Evolutionary conservation across 1,284 basidiomycete species (phyloP).

Genomic region (Farysia itapuensis): DNA sequence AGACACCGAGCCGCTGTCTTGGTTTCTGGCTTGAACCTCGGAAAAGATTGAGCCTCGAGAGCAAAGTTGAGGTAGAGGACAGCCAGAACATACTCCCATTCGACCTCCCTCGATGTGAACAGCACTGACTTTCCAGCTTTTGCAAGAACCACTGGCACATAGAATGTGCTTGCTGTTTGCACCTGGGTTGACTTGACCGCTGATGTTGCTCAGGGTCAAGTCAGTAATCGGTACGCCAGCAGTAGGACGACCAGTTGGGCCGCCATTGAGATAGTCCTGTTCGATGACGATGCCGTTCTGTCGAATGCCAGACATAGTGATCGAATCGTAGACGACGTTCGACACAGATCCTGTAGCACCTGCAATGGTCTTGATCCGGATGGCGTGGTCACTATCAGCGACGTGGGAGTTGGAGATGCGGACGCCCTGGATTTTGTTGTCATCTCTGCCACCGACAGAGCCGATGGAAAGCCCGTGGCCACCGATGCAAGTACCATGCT

Average conservation of each 20-base stretch:
- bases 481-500: slow-evolving; percentile 10
- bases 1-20: no score
- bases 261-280: slow-evolving; percentile 27
- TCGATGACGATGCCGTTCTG: slow-evolving; percentile 23
- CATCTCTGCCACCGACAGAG: slow-evolving; percentile 12
- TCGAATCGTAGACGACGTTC: slow-evolving; percentile 21
- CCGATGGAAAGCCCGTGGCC: slow-evolving; percentile 37
- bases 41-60: no score
- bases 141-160: no score
- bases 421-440: slow-evolving; percentile 26
- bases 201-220: slow-evolving; percentile 8
- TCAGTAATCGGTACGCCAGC: slow-evolving; percentile 25
- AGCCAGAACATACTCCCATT: no score
- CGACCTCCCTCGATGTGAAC: no score
- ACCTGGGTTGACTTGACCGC: no score
- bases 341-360: slow-evolving; percentile 17
- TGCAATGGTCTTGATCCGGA: slow-evolving; percentile 31
- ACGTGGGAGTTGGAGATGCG: slow-evolving; percentile 9
- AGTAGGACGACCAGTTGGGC: slow-evolving; percentile 11
- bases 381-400: slow-evolving; percentile 10
- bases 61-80: no score
- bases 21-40: no score
- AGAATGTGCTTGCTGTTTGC: no score
- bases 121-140: no score
- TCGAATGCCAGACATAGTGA: slow-evolving; percentile 9